phyloP scores from a whole-genome alignment of 768 basidiomycete species.

The Pisolithus orientalis region DNA sequence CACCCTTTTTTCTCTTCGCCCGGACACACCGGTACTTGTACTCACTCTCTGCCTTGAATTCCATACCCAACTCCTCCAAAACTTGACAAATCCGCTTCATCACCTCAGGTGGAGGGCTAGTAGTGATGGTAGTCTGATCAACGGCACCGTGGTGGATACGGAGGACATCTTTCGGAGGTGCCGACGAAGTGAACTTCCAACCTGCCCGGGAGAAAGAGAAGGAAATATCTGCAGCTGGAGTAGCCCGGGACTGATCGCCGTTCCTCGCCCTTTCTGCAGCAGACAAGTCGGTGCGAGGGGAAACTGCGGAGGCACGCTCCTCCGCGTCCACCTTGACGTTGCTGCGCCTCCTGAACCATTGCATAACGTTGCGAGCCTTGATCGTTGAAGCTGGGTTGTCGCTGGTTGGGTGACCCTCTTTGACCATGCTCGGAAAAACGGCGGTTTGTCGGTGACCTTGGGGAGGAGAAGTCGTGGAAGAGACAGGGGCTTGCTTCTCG shows the following conservation, averaged over 20 bases:
- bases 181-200: constrained; percentile 28
- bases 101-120: constrained; percentile 76
- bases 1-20: constrained; percentile 62
- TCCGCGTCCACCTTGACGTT: constrained; percentile 34
- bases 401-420: constrained; percentile 20
- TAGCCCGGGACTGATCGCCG: constrained; percentile 18
- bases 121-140: constrained; percentile 85
- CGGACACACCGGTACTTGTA: constrained; percentile 87
- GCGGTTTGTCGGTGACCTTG: constrained; percentile 19
- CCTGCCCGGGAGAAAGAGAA: constrained; percentile 35
- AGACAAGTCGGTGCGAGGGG: background rate
- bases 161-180: constrained; percentile 42
- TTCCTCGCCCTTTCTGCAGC: constrained; percentile 9
- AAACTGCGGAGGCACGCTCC: background rate
- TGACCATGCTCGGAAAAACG: constrained; percentile 21
- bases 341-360: constrained; percentile 87
- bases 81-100: constrained; percentile 80
- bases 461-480: constrained; percentile 25
- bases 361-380: constrained; percentile 94
- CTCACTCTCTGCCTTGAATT: constrained; percentile 81
- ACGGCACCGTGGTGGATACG: constrained; percentile 90
- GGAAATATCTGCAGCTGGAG: constrained; percentile 16
- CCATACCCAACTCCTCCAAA: constrained; percentile 85
- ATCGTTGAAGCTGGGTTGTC: constrained; percentile 68
- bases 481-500: constrained; percentile 29